These are phyloP conservation scores for Naumovozyma dairenensis DNA, from an alignment of 805 yeast genomes.

Conservation along the genomic window DNA sequence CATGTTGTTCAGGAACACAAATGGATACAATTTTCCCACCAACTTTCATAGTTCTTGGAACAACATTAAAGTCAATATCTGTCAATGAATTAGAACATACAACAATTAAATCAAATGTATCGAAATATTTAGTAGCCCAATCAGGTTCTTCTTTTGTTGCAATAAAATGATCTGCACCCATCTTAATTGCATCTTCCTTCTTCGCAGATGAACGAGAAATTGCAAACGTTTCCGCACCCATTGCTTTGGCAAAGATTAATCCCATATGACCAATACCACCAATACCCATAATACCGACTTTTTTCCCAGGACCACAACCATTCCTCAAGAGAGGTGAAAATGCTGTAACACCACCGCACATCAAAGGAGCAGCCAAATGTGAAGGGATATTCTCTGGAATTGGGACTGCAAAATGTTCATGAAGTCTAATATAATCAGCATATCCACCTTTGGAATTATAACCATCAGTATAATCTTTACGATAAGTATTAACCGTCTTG, in stretches of 20 bases:
- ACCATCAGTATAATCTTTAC: conserved; percentile 35
- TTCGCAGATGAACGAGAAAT: conserved; percentile 43
- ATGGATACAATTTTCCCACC: conserved; percentile 31
- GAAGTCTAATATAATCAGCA: conserved; percentile 52
- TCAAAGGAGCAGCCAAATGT: conserved; percentile 56
- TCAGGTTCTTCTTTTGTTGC: conserved; percentile 43
- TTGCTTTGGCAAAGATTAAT: conserved; percentile 45
- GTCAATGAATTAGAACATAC: conserved; percentile 39
- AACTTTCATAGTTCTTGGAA: conserved; percentile 23
- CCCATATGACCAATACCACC: conserved; percentile 54
- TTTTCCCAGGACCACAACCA: conserved; percentile 40
- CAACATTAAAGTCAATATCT: conserved; percentile 31
- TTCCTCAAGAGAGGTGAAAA: conserved; percentile 55
- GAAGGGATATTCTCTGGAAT: conserved; percentile 48
- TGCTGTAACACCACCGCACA: conserved; percentile 73
- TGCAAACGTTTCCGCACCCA: conserved; percentile 52
- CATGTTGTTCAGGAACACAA: conserved; percentile 15
- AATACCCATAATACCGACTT: conserved; percentile 45
- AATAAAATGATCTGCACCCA: conserved; percentile 46
- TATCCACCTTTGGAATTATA: conserved; percentile 55
- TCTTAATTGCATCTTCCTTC: conserved; percentile 37
- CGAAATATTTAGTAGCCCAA: conserved; percentile 31
- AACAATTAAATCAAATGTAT: conserved; percentile 37
- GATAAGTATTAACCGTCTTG: conserved; percentile 40
- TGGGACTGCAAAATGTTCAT: conserved; percentile 53